Conservation (phyloP, 805 yeast species). For the Hemisphaericaspora nanyangensis region DNA sequence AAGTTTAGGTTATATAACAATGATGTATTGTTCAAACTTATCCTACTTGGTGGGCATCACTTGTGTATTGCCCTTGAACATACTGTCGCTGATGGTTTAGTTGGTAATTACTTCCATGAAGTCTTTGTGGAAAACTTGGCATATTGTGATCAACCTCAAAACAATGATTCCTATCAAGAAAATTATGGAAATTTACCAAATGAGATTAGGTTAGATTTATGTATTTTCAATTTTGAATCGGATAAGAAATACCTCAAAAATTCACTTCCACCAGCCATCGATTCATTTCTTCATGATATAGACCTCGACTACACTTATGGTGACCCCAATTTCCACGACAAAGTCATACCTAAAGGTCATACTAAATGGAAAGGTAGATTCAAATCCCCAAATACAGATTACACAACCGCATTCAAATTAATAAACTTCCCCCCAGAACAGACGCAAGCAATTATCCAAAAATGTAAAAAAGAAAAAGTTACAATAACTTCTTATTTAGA, state of each 20-base stretch:
- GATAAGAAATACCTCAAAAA: conserved; percentile 19
- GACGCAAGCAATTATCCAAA: conserved; percentile 17
- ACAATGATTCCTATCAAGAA: conserved; percentile 5
- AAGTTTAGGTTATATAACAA: conserved; percentile 19
- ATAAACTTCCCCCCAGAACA: conserved; percentile 24
- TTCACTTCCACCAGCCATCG: conserved; percentile 35
- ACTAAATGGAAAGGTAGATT: conserved; percentile 31
- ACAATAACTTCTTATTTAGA: conserved; percentile 32
- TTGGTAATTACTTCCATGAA: conserved; percentile 32
- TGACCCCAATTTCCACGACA: conserved; percentile 21
- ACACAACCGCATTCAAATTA: conserved; percentile 21
- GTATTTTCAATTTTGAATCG: conserved; percentile 17
- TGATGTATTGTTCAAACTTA: conserved; percentile 26
- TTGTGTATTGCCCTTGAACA: conserved; percentile 32
- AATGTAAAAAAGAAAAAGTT: conserved; percentile 26
- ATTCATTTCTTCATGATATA: conserved; percentile 23
- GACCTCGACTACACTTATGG: conserved; percentile 23
- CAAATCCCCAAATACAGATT: conserved; percentile 9
- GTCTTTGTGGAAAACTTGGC: conserved; percentile 26
- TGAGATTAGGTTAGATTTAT: conserved; percentile 9
- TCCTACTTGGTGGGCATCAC: conserved; percentile 18
- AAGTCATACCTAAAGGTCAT: conserved; percentile 16
- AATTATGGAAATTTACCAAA: conserved; percentile 14
- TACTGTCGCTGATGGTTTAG: conserved; percentile 38
- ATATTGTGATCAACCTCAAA: conserved; percentile 4